These are phyloP conservation scores for Sphagnum contortum DNA, from an alignment of 225 moss, liverwort and hornwort species.

Conservation along the genomic window DNA sequence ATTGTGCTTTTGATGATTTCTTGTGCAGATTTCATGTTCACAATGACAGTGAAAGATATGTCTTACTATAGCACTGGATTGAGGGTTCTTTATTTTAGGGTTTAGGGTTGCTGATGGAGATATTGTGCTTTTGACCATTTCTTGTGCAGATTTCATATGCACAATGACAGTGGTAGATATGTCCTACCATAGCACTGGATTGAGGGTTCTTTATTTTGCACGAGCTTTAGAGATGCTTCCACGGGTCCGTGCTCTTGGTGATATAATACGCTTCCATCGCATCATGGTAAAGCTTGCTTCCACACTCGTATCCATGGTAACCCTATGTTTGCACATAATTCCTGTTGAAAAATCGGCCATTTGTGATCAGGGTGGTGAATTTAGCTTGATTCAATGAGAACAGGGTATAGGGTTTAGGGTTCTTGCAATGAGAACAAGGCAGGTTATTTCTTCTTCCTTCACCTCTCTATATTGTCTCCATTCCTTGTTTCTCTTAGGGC, in stretches of 20 bases:
- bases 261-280: slow-evolving; percentile 87
- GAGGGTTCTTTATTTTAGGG: slow-evolving; percentile 24
- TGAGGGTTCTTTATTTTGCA: slow-evolving; percentile 38
- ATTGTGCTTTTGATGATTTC: slow-evolving; percentile 1
- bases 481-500: too few relatives aligned
- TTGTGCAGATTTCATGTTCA: slow-evolving; percentile 21
- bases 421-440: too few relatives aligned
- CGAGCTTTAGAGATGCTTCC: slow-evolving; percentile 34
- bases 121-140: slow-evolving; percentile 4
- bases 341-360: too few relatives aligned
- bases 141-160: slow-evolving; percentile 20
- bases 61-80: slow-evolving; percentile 31
- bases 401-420: too few relatives aligned
- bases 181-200: slow-evolving; percentile 29
- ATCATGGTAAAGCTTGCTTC: slow-evolving; percentile 28
- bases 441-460: too few relatives aligned
- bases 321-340: too few relatives aligned
- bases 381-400: too few relatives aligned
- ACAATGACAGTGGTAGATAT: slow-evolving; percentile 39
- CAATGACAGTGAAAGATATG: slow-evolving; percentile 37
- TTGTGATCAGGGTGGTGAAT: too few relatives aligned
- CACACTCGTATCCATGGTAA: too few relatives aligned
- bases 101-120: slow-evolving; percentile 16
- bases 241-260: slow-evolving; percentile 49
- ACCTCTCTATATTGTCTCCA: too few relatives aligned